Evolutionary conservation across 495 filamentous ascomycete species (phyloP), one percentile per base, ranked within the genome.

Genomic region (Aspergillus cavernicola): DNA sequence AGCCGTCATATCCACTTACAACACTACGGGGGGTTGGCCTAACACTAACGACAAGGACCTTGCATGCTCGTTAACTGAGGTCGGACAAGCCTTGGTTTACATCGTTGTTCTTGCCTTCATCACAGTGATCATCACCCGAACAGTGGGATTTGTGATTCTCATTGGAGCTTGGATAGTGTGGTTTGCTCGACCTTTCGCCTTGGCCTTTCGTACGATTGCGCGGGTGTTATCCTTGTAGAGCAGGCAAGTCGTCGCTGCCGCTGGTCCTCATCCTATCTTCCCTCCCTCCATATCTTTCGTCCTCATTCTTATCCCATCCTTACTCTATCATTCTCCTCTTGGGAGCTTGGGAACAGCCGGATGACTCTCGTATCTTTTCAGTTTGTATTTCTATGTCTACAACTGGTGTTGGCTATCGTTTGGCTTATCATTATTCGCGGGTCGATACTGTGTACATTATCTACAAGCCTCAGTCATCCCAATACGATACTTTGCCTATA

Each of bases 131-230:
- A 32, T 74, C 3, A 65, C 64, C 4, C 69, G 68, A 15, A 53
- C 61, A 31, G 62, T 67, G 2, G 61, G 66, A 9, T 74, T 72
- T 36, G 49, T 73, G 23, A 57, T 72, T 28, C 58, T 73, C 16
- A 57, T 75, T 26, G 65, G 64, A 3, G 67, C 61, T 32, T 77
- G 74, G 74, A 58, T 77, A 15, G 37, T 72, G 6, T 77, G 74
- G 74, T 67, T 77, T 46, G 61, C 59, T 1, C 66, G 54, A 22
- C 74, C 74, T 6, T 67, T 77, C 62, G 66, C 59, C 0, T 72
- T 67, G 65, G 50, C 60, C 10, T 63, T 74, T 23, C 63, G 70
- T 9, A 52, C 57, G 22, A 32, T 73, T 19, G 64, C 62, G 15
- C 61, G 61, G 45, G 63, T 60, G 44, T 28, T 75, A 33, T 58